Percentiles rank a stretch among this genome's conserved stretches.
Conservation (phyloP, 2,329 filamentous ascomycete genomes). For the Tricladium varicosporioides region DNA sequence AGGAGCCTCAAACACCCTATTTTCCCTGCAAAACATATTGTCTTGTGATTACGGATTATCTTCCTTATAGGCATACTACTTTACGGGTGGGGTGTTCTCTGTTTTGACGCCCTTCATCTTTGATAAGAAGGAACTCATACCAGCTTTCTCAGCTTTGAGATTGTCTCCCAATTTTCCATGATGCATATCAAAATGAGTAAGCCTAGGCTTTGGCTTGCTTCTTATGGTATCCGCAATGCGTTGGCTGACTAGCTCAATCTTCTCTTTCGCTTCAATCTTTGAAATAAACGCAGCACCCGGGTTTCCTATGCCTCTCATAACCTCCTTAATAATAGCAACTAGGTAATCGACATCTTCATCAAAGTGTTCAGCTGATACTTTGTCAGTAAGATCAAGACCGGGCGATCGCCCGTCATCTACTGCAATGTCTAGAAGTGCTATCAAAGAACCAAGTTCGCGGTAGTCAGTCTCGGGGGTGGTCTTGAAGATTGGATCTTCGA, state of each 20-base stretch:
- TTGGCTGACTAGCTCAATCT: constrained; percentile 71
- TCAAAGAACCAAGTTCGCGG: constrained; percentile 60
- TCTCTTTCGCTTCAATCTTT: constrained; percentile 74
- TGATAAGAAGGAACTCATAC: constrained; percentile 28
- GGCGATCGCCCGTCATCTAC: constrained; percentile 60
- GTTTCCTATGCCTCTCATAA: constrained; percentile 66
- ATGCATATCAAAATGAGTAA: constrained; percentile 49
- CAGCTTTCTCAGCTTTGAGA: constrained; percentile 30
- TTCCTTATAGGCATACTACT: neutral
- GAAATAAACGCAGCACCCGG: constrained; percentile 70
- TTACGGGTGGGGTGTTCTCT: neutral
- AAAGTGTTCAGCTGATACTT: constrained; percentile 52
- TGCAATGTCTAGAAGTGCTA: constrained; percentile 70
- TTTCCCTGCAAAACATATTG: neutral
- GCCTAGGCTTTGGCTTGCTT: constrained; percentile 66
- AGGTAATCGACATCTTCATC: constrained; percentile 71
- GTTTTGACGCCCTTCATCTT: constrained; percentile 11
- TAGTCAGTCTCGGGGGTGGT: constrained; percentile 63
- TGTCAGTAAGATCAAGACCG: constrained; percentile 30
- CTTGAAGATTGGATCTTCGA: constrained; percentile 49
- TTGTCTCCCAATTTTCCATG: constrained; percentile 35
- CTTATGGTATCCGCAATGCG: constrained; percentile 70
- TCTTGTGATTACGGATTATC: neutral
- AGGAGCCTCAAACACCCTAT: constrained; percentile 6
- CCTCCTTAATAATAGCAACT: constrained; percentile 53